Conservation (phyloP, 805 yeast species). For the Saccharomycopsis javanensis region DNA sequence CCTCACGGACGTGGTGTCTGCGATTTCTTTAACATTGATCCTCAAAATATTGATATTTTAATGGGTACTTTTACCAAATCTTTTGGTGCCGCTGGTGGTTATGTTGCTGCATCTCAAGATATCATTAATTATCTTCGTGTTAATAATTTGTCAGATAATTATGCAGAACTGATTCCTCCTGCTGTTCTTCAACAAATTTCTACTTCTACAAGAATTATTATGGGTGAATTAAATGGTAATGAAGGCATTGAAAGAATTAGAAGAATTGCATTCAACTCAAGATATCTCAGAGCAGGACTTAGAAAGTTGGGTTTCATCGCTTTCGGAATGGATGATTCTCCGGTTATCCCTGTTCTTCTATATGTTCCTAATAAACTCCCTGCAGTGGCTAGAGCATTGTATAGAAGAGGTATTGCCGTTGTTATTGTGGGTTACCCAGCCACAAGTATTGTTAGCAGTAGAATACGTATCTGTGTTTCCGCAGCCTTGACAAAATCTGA, state of each 20-base stretch:
- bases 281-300: slow-evolving; percentile 84
- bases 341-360: slow-evolving; percentile 81
- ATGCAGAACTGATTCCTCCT: slow-evolving; percentile 84
- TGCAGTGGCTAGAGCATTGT: slow-evolving; percentile 74
- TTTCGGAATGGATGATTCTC: slow-evolving; percentile 92
- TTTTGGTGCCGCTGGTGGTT: slow-evolving; percentile 98
- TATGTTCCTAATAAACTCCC: slow-evolving; percentile 95
- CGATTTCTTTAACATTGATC: slow-evolving; percentile 78
- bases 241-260: slow-evolving; percentile 88
- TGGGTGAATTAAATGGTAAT: slow-evolving; percentile 79
- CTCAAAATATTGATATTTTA: slow-evolving; percentile 67
- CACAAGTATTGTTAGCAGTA: slow-evolving; percentile 79
- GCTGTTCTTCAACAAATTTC: slow-evolving; percentile 84
- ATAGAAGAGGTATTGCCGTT: slow-evolving; percentile 75
- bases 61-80: slow-evolving; percentile 99
- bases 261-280: slow-evolving; percentile 90
- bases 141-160: slow-evolving; percentile 59
- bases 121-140: slow-evolving; percentile 68
- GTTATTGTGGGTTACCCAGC: slow-evolving; percentile 98
- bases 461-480: slow-evolving; percentile 89
- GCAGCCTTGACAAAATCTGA: slow-evolving; percentile 90
- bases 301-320: slow-evolving; percentile 90
- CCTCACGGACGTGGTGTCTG: slow-evolving; percentile 91
- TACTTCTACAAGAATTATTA: slow-evolving; percentile 67
- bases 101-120: slow-evolving; percentile 65